phyloP scores from a whole-genome alignment of 176 grass and related monocot species.

The Eleusine indica region DNA sequence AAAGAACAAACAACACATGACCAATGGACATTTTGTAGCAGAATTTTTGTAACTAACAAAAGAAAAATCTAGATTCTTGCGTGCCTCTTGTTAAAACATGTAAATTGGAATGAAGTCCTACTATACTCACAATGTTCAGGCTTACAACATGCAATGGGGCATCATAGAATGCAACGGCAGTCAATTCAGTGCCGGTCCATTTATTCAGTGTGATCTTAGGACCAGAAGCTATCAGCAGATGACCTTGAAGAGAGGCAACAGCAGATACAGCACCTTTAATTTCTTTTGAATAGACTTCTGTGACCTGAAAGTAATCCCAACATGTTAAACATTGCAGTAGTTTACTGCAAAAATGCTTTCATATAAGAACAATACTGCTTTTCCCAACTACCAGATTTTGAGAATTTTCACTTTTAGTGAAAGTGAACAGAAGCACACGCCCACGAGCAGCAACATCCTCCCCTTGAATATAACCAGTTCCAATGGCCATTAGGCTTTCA shows the following conservation, averaged over 20 bases:
- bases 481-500: slow-evolving; percentile 83
- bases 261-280: slow-evolving; percentile 93
- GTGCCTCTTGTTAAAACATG: slow-evolving; percentile 1
- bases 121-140: slow-evolving; percentile 89
- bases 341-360: neutral
- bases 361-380: slow-evolving; percentile 24
- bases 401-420: slow-evolving; percentile 72
- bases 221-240: slow-evolving; percentile 91
- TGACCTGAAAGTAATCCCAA: slow-evolving; percentile 56
- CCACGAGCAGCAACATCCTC: slow-evolving; percentile 93
- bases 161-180: slow-evolving; percentile 93
- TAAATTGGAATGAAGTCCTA: slow-evolving; percentile 30
- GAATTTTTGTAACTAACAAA: slow-evolving; percentile 23
- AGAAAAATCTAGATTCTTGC: slow-evolving; percentile 9
- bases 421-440: slow-evolving; percentile 81
- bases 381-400: slow-evolving; percentile 70
- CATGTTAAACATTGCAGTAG: slow-evolving; percentile 21
- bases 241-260: slow-evolving; percentile 94
- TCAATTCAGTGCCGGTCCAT: slow-evolving; percentile 93
- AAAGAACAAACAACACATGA: neutral
- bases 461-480: slow-evolving; percentile 95
- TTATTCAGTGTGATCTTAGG: slow-evolving; percentile 96
- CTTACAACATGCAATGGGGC: slow-evolving; percentile 97
- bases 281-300: slow-evolving; percentile 89
- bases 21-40: neutral